phyloP scores from a whole-genome alignment of 768 basidiomycete genomes.

The Suillus paluster region DNA sequence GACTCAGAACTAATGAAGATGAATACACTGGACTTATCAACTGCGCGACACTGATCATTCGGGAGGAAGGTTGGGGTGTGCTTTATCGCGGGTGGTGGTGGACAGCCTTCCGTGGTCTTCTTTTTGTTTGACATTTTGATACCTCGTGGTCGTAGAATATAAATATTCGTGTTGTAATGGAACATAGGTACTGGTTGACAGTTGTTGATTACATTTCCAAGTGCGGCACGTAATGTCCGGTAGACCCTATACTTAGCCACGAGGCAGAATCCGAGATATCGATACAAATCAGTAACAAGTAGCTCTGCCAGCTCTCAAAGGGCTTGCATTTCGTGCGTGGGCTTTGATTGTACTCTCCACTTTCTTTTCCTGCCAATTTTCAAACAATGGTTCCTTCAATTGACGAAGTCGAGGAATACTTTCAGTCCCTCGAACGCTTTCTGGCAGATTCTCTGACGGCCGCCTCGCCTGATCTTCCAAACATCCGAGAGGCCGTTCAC shows the following conservation, averaged over 20 bases:
- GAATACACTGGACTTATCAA: slow-evolving; percentile 21
- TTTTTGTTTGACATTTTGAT: slow-evolving; percentile 1
- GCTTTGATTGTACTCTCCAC: background rate
- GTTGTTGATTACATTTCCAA: slow-evolving; percentile 1
- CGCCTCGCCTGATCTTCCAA: slow-evolving; percentile 63
- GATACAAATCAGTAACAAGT: slow-evolving; percentile 8
- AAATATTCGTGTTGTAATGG: background rate
- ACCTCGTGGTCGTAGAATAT: background rate
- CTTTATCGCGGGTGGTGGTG: slow-evolving; percentile 42
- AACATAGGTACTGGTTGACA: background rate
- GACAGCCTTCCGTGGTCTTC: slow-evolving; percentile 18
- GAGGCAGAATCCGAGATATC: slow-evolving; percentile 11
- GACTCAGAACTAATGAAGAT: background rate
- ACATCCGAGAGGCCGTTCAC: slow-evolving; percentile 65
- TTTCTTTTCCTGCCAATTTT: background rate
- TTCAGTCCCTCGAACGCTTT: slow-evolving; percentile 66
- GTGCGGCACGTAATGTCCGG: background rate
- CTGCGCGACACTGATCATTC: slow-evolving; percentile 33
- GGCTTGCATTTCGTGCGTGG: slow-evolving; percentile 4
- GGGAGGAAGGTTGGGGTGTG: slow-evolving; percentile 41
- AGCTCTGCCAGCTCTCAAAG: slow-evolving; percentile 3
- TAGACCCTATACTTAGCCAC: slow-evolving; percentile 7
- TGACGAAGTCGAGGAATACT: slow-evolving; percentile 74
- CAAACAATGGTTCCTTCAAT: slow-evolving; percentile 43
- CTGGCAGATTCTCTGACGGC: slow-evolving; percentile 58